Conservation (phyloP, 768 basidiomycete genomes). For the Mycena rebaudengoi region DNA sequence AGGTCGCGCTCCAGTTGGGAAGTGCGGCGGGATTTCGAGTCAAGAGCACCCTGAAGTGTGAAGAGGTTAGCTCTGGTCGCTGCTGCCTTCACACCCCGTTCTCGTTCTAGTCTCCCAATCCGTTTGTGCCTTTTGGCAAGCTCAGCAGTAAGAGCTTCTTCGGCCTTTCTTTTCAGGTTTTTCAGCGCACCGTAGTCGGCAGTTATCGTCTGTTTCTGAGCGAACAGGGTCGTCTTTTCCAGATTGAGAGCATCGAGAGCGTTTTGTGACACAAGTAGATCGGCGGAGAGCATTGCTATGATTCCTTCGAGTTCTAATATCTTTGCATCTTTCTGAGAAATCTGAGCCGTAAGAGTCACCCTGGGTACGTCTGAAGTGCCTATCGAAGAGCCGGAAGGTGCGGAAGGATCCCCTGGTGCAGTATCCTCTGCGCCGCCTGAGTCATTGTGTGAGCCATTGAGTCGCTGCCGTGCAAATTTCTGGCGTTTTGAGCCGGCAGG, state of each 20-base stretch:
- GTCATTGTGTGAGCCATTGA: too few species aligned
- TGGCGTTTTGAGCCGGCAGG: too few species aligned
- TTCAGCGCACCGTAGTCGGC: neutral
- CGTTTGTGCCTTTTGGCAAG: neutral
- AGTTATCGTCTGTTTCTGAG: neutral
- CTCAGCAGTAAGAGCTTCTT: neutral
- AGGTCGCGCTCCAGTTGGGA: neutral
- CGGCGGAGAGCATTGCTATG: too few species aligned
- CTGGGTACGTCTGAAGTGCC: too few species aligned
- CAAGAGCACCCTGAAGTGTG: neutral
- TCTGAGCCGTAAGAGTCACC: too few species aligned
- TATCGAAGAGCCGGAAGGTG: too few species aligned
- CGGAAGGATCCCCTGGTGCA: too few species aligned
- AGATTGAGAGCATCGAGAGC: neutral
- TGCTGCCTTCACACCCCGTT: neutral
- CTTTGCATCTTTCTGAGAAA: too few species aligned
- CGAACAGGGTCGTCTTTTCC: neutral
- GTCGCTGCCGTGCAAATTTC: too few species aligned
- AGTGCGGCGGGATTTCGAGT: neutral
- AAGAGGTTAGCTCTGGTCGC: too few species aligned
- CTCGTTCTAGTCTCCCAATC: neutral
- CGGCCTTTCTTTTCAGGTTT: neutral
- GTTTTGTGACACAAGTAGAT: too few species aligned
- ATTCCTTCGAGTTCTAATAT: too few species aligned
- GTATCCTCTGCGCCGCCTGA: neutral